phyloP scores from a whole-genome alignment of 495 filamentous ascomycete species.

The Podospora comata region DNA sequence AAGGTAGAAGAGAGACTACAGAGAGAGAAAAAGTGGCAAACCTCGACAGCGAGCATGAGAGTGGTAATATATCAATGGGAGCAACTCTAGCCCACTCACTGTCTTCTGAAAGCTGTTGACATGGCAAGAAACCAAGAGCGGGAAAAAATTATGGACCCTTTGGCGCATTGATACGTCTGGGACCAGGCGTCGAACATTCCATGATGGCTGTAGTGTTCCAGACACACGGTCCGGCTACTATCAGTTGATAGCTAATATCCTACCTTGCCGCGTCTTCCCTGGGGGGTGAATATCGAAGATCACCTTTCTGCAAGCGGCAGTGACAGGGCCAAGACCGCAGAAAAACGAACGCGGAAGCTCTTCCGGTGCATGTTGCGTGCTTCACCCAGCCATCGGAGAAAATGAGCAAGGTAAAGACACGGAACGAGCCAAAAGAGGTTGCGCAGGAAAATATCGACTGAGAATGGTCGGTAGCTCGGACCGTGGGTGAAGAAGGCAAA shows the following conservation, averaged over 20 bases:
- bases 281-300: neutral
- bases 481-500: slow-evolving; percentile 4
- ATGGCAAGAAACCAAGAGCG: neutral
- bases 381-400: neutral
- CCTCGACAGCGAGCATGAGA: slow-evolving; percentile 25
- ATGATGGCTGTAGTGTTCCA: slow-evolving; percentile 1
- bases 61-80: neutral
- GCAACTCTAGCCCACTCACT: neutral
- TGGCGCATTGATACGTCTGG: slow-evolving; percentile 3
- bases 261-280: neutral
- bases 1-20: neutral
- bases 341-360: neutral
- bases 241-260: neutral
- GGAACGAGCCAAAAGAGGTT: slow-evolving; percentile 4
- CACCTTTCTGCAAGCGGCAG: neutral
- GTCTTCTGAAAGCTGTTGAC: neutral
- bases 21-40: neutral
- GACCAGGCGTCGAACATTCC: neutral
- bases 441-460: neutral
- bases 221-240: slow-evolving; percentile 6
- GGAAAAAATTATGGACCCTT: slow-evolving; percentile 1
- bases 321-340: neutral
- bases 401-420: neutral
- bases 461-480: slow-evolving; percentile 9
- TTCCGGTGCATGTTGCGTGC: neutral